These are phyloP conservation scores for Ceratobasidium sp. DNA, from an alignment of 1,284 basidiomycete species.

Conservation along the genomic window DNA sequence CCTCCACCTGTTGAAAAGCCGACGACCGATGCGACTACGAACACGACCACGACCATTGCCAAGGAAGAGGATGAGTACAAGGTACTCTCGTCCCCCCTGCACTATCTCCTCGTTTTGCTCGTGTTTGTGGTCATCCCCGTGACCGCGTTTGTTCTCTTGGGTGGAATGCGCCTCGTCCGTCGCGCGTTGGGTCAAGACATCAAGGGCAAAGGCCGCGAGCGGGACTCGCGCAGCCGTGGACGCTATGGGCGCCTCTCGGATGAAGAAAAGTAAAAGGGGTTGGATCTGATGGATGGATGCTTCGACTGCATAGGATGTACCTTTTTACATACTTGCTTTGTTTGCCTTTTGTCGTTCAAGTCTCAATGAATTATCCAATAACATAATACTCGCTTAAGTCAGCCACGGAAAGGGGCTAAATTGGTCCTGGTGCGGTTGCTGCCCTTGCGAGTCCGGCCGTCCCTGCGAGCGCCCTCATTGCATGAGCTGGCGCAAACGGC, in stretches of 20 bases:
- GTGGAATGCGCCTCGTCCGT: conserved; percentile 50
- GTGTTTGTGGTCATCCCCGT: conserved; percentile 57
- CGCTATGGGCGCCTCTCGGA: conserved; percentile 28
- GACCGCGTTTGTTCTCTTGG: conserved; percentile 64
- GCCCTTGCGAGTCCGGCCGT: conserved; percentile 3
- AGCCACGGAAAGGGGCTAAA: conserved; percentile 30
- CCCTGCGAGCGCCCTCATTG: neutral
- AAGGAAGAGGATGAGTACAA: conserved; percentile 31
- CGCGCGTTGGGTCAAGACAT: conserved; percentile 21
- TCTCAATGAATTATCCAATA: neutral
- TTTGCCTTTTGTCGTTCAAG: neutral
- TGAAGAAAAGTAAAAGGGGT: conserved; percentile 21
- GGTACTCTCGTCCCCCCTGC: conserved; percentile 47
- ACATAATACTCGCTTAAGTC: neutral
- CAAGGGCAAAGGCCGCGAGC: conserved; percentile 33
- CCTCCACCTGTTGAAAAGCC: conserved; percentile 30
- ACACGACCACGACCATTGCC: conserved; percentile 24
- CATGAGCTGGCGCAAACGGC: conserved; percentile 24
- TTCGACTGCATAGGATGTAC: neutral
- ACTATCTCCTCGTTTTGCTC: conserved; percentile 56
- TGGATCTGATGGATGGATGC: neutral
- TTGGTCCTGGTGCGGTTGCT: neutral
- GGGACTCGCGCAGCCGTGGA: conserved; percentile 13
- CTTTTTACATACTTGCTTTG: conserved; percentile 27
- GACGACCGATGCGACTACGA: conserved; percentile 31